Evolutionary conservation across 2,329 filamentous ascomycete species (phyloP), one percentile per base, ranked within the genome.

Genomic region (Didymella lethalis): DNA sequence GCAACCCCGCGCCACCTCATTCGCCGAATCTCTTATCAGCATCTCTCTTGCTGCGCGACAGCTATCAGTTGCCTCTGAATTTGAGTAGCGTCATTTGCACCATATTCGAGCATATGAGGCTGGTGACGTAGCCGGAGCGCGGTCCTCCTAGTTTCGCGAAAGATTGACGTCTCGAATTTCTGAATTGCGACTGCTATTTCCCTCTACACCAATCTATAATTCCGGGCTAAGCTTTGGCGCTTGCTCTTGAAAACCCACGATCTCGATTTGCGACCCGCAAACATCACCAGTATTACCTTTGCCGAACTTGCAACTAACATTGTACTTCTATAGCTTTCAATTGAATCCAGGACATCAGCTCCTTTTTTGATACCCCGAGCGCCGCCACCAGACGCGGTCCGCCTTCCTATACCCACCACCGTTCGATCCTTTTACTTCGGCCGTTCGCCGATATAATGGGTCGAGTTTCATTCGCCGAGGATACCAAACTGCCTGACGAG

Each of bases 361-460:
- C 66, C 62, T 46, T 59, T 63, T 48, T 65, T 58, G 23, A 64
- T 67, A 63, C 64, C 56, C 59, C 61, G 54, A 68, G 67, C 69
- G 61, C 65, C 69, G 62, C 66, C 59, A 66, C 56, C 57, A 50
- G 64, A 54, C 59, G 63, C 59, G 64, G 59, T 66, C 57, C 64
- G 61, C 53, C 58, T 47, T 64, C 41, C 46, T 51, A 54, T 57
- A 60, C 48, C 38, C 61, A 62, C 69, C 60, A 67, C 60, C 67
- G 28, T 65, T 70, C 62, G 54, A 66, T 62, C 63, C 59, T 62
- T 60, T 34, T 68, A 64, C 52, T 73, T 82, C 81, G 81, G 81
- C 81, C 79, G 75, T 70, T 75, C 68, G 81, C 81, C 81, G 80
- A 81, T 80, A 82, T 79, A 77, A 83, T 83, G 81, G 81, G 80